These are phyloP conservation scores for Saccharomyces eubayanus DNA, from an alignment of 805 yeast species.

Conservation along the genomic window DNA sequence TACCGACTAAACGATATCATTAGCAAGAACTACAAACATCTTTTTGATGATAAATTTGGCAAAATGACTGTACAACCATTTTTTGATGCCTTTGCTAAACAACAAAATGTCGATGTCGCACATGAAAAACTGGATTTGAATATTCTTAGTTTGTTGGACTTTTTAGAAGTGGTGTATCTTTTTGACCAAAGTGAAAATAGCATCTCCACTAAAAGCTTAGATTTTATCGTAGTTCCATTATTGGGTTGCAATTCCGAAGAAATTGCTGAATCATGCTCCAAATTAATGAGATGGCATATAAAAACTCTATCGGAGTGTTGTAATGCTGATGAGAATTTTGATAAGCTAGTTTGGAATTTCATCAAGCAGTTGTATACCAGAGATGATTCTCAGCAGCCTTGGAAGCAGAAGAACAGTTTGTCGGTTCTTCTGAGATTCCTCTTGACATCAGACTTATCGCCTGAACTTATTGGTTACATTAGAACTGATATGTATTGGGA, in stretches of 20 bases:
- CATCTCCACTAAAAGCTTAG: constrained; percentile 5
- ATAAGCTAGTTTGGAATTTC: constrained; percentile 39
- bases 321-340: constrained; percentile 13
- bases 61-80: constrained; percentile 2
- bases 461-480: constrained; percentile 6
- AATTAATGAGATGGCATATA: constrained; percentile 47
- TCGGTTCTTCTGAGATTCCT: constrained; percentile 52
- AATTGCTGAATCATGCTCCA: constrained; percentile 11
- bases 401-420: constrained; percentile 37
- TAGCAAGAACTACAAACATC: constrained; percentile 2
- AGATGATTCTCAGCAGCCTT: constrained; percentile 13
- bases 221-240: constrained; percentile 13
- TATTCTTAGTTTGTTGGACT: constrained; percentile 23
- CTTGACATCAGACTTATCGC: constrained; percentile 12
- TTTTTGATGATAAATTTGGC: constrained; percentile 8
- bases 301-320: constrained; percentile 22
- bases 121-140: not conserved
- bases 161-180: constrained; percentile 34
- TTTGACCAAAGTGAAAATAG: constrained; percentile 11
- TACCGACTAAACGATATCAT: constrained; percentile 5
- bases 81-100: constrained; percentile 1
- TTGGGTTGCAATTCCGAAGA: constrained; percentile 15
- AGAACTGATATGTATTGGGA: constrained; percentile 43
- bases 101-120: constrained; percentile 1
- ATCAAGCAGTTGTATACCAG: constrained; percentile 34